These are phyloP conservation scores for Macrolepiota albuminosa DNA, from an alignment of 768 basidiomycete species.

Conservation along the genomic window DNA sequence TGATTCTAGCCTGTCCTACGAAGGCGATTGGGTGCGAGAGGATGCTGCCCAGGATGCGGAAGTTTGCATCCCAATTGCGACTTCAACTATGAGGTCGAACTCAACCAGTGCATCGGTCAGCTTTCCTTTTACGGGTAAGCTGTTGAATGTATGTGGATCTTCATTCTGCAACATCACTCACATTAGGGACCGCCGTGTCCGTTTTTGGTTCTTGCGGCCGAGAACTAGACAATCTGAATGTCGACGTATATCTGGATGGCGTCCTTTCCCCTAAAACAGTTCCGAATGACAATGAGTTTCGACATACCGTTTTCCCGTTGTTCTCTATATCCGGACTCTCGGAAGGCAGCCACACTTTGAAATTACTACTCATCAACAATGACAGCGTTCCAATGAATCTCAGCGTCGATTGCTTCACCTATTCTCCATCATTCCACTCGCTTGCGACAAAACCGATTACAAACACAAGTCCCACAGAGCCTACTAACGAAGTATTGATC, in stretches of 20 bases:
- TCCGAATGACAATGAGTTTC: background rate
- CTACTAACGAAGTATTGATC: background rate
- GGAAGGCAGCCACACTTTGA: background rate
- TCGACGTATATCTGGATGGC: constrained; percentile 4
- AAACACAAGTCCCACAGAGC: background rate
- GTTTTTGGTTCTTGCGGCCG: background rate
- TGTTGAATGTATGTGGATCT: background rate
- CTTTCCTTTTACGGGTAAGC: constrained; percentile 3
- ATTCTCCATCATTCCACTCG: background rate
- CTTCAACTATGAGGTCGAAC: background rate
- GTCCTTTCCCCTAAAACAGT: background rate
- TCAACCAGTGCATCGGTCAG: background rate
- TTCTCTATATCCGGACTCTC: background rate
- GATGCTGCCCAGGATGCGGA: background rate
- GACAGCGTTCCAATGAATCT: background rate
- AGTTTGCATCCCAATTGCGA: background rate
- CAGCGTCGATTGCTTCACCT: background rate
- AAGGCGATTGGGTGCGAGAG: constrained; percentile 1
- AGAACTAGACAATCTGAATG: background rate
- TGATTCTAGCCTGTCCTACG: background rate
- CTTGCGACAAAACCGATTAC: background rate
- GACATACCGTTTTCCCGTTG: background rate
- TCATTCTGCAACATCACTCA: background rate
- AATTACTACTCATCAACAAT: background rate
- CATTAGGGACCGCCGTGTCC: background rate